phyloP scores from a whole-genome alignment of 1,284 basidiomycete species.

The Puccinia horiana region DNA sequence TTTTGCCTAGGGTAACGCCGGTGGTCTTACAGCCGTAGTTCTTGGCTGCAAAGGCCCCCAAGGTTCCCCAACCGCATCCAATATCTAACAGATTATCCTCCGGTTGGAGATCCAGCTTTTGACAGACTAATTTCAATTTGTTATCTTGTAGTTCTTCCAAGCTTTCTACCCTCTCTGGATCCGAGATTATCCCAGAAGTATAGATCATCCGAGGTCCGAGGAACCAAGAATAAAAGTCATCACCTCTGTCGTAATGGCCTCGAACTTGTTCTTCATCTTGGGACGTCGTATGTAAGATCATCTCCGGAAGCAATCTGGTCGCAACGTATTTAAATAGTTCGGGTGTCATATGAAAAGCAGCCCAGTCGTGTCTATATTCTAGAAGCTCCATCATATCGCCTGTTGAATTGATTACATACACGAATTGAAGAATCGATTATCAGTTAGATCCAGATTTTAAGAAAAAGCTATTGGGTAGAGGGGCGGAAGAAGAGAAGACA shows the following conservation, averaged over 20 bases:
- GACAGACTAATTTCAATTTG: conserved; percentile 91
- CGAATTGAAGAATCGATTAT: neutral
- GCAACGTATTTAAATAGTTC: conserved; percentile 94
- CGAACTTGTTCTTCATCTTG: conserved; percentile 97
- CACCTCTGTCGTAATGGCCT: conserved; percentile 92
- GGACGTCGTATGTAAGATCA: conserved; percentile 81
- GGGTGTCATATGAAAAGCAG: conserved; percentile 76
- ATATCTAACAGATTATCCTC: conserved; percentile 84
- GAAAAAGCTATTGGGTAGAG: neutral
- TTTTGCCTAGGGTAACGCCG: conserved; percentile 86
- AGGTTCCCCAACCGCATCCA: conserved; percentile 97
- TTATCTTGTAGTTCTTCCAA: conserved; percentile 98
- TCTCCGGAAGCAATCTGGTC: conserved; percentile 82
- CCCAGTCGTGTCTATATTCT: conserved; percentile 95
- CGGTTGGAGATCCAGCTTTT: conserved; percentile 84
- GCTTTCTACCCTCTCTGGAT: conserved; percentile 74
- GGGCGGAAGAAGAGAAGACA: neutral
- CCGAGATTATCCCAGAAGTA: conserved; percentile 84
- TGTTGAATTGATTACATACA: conserved; percentile 56
- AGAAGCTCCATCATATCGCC: conserved; percentile 89
- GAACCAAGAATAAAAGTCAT: conserved; percentile 95
- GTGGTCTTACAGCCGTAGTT: conserved; percentile 94
- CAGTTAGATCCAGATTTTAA: neutral
- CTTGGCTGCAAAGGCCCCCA: conserved; percentile 90
- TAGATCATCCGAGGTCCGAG: conserved; percentile 96